Percentiles rank a stretch among this genome's conserved stretches.
These are phyloP conservation scores for Fomitiporia mediterranea DNA, from an alignment of 1,284 basidiomycete genomes.

Conservation along the genomic window DNA sequence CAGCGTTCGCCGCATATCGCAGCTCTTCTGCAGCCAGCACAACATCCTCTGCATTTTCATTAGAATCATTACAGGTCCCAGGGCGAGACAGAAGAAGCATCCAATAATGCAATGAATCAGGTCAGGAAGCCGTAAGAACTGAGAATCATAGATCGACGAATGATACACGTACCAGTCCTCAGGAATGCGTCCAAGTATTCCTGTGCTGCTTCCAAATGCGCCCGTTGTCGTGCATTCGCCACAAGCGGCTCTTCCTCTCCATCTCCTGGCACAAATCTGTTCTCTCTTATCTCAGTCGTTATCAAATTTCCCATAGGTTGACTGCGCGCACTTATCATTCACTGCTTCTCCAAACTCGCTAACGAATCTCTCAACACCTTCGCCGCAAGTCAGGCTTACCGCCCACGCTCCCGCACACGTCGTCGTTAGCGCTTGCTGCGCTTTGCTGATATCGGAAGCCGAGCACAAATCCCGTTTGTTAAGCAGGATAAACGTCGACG, in stretches of 20 bases:
- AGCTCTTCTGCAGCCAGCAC: conserved; percentile 83
- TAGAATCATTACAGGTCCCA: background rate
- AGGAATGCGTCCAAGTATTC: conserved; percentile 66
- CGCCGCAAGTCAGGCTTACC: conserved; percentile 57
- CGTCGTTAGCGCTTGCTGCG: conserved; percentile 12
- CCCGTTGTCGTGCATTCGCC: conserved; percentile 74
- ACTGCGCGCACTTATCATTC: conserved; percentile 44
- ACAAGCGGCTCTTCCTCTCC: conserved; percentile 42
- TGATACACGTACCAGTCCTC: conserved; percentile 38
- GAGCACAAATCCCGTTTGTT: conserved; percentile 68
- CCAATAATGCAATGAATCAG: no score
- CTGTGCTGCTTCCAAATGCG: conserved; percentile 64
- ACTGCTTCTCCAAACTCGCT: conserved; percentile 50
- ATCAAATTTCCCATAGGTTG: background rate
- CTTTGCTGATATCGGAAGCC: background rate
- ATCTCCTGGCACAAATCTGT: conserved; percentile 36
- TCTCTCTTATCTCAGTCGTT: background rate
- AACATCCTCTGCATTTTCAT: conserved; percentile 42
- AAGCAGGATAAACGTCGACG: conserved; percentile 55
- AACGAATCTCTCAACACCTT: conserved; percentile 56
- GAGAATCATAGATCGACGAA: conserved; percentile 28
- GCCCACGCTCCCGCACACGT: conserved; percentile 39
- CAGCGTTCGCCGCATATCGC: conserved; percentile 73
- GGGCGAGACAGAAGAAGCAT: no score
- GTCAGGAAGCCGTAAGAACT: no score